Evolutionary conservation across 306 rosid genomes (phyloP), one percentile per base, ranked within the genome.

Genomic region (Chamaecrista fasciculata): DNA sequence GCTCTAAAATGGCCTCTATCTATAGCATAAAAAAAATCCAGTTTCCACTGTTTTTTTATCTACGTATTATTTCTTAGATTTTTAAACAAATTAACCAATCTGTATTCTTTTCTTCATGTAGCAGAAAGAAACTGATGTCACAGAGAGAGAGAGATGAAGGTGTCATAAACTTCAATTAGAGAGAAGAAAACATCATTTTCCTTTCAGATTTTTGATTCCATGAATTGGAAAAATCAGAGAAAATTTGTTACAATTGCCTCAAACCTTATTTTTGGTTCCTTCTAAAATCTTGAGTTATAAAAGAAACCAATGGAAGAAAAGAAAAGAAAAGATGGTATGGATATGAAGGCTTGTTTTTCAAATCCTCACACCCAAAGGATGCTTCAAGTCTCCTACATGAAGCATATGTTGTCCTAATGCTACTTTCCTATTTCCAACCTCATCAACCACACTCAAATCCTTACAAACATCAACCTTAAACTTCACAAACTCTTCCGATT

Each of bases 361-460:
- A 85, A 91, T 64, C 99, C 90, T 75, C 64, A 91, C 73, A 58
- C 70, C 73, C 74, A 95, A 70, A 42, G 91, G 50, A 62, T 85
- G 83, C 83, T 84, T 95, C 93, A 89, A 70, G 76, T 76, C 78
- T 76, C 97, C 99, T 29, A 91, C 92, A 76, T 91, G 97, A 71
- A 95, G 88, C 75, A 81, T 39, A 71, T 95, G 96, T 1, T 72
- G 68, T 56, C 99, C 99, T 73, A 91, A 70, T 3, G 91, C 91
- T 70, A 95, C 85, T 75, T 86, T 95, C 60, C 88, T 68, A 37
- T 72, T 84, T 70, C 99, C 99, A 61, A 61, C 43, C 77, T 95
- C 99, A 82, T 95, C 99, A 48, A 86, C 91, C 37, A 91, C 82
- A 49, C 91, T 89, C 82, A 95, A 78, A 78, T 95, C 96, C 75